Base-by-base conservation (phyloP, 306 rosid genomes). In the Acacia melanoxylon region DNA sequence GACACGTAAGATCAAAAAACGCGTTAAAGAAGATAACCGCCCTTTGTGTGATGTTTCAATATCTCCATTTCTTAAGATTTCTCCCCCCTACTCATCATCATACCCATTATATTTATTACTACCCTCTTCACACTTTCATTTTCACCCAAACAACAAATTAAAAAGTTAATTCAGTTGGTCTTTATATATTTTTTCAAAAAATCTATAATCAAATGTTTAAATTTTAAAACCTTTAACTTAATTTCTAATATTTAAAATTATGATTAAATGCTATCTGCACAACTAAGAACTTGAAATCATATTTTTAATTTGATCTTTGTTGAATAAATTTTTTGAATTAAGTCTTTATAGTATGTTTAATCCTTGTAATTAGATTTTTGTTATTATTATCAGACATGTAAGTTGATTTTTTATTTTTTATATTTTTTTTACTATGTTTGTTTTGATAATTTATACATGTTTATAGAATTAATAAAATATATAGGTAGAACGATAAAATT, bases 1-100 rank as follows among this genome's bases (percentile, higher is more conserved):
- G 87, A 85, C 91, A 91, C 91, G 85, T 86, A 84, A 62, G 81
- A 62, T 79, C 83, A 8, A 80, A 91, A 91, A 89, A 85, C 95
- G 93, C 93, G 95, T 91, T 31, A 8, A 80, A 89, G 87, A 89
- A 87, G 77, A 48, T 49, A 42, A 14, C 41, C 41, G 19, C 69
- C 37, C 67, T 63, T 29, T 63, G n/a, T 62, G 42, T 13, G 4
- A 6, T 25, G 69, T 15, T 29, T 29, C n/a, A 1, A 13, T 1
- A 6, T 6, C n/a, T 69, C 78, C 78, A 61, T 61, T 61, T 58
- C 65, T 58, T n/a, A 8, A 58, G 31, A 58, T 54, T 35, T 86
- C 77, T 61, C 37, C 31, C 31, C 45, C 85, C 87, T 62, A 5
- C 35, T 61, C 66, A 25, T 54, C 61, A 10, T 48, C 52, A 25